A percentile compares a stretch with the other conserved stretches of the same genome.
phyloP scores from a whole-genome alignment of 345 rosid genomes.

The Jatropha curcas region DNA sequence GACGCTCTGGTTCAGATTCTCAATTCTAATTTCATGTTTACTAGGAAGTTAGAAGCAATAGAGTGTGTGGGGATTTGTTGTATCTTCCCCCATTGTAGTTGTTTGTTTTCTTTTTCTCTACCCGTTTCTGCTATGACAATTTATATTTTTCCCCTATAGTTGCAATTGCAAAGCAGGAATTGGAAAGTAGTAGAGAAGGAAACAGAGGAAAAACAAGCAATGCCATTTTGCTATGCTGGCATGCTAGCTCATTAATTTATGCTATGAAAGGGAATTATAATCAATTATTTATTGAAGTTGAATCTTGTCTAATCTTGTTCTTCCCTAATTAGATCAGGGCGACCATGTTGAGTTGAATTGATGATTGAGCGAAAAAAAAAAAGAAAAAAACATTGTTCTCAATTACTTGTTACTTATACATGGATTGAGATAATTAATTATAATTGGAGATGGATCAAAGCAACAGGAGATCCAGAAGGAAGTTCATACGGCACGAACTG shows the following conservation, averaged over 20 bases:
- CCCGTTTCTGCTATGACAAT: not conserved
- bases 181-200: not conserved
- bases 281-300: not conserved
- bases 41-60: conserved; percentile 14
- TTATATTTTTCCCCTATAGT: not conserved
- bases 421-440: no score
- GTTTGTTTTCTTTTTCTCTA: not conserved
- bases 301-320: not conserved
- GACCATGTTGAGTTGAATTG: no score
- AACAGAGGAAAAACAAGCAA: not conserved
- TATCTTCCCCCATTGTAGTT: not conserved
- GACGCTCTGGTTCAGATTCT: conserved; percentile 79
- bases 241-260: not conserved
- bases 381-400: no score
- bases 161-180: not conserved
- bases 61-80: not conserved
- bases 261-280: not conserved
- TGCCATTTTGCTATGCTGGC: not conserved
- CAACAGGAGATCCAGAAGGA: not conserved
- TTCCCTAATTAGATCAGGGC: no score
- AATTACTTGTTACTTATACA: no score
- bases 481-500: no score
- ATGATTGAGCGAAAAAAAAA: no score
- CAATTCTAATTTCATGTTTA: conserved; percentile 21
- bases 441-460: no score